Base-by-base conservation (phyloP, 768 basidiomycete species). In the Mycena sanguinolenta region DNA sequence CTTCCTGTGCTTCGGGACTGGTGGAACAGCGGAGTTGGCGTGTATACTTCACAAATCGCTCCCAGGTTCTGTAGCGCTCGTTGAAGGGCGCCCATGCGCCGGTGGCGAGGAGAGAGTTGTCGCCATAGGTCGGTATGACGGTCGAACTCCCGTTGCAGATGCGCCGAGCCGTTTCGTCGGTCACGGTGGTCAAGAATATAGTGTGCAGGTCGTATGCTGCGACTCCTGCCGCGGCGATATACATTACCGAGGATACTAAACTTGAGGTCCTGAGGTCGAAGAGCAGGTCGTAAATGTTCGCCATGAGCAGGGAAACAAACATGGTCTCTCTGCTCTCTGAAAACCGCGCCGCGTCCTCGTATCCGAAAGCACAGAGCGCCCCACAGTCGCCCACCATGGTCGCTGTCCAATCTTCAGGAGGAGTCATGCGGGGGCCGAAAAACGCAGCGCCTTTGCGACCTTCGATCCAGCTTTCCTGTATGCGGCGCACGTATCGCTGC, bases 61-160 rank as follows among this genome's bases (percentile, higher is more conserved):
- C 64, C 64, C 64, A 65, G 7, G 64, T 65, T 21, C 64, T 12
- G 39, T 65, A 65, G 2, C 64, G 57, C 42, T 57, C 55, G 44
- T 38, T 65, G 57, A 65, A 65, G 1, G 30, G 23, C 0, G 64
- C 55, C 64, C 55, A 65, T 3, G 55, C 42, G 3, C 14, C 42
- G n/a, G 25, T 58, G 16, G 2, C 44, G 2, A 58, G 23, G 7
- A 50, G 8, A 0, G 64, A 21, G 28, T 58, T 65, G 10, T 65
- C 64, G 36, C 64, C 64, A 23, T 23, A 65, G 28, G 21, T 19
- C n/a, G n/a, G n/a, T 13, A 38, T 16, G 30, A 19, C 42, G 23
- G 12, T 25, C 14, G 6, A 27, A 42, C 4, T 13, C 21, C 4
- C 3, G 10, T 4, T 9, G 32, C 32, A n/a, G 27, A 44, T 17